Percentiles rank a stretch among this genome's conserved stretches.
These are phyloP conservation scores for Penicillium canescens DNA, from an alignment of 495 filamentous ascomycete genomes.

Conservation along the genomic window DNA sequence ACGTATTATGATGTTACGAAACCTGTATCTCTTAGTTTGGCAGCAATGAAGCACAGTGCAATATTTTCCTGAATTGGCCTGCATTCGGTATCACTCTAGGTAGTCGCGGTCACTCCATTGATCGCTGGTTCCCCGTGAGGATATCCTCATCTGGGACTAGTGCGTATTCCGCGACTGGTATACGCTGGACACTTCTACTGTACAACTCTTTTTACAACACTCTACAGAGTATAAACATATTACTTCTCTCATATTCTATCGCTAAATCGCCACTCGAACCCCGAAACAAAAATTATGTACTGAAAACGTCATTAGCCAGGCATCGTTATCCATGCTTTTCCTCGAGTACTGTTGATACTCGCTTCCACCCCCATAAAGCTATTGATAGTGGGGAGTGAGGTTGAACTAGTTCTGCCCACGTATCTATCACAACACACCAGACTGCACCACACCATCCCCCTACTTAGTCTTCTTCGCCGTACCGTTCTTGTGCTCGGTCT, in stretches of 20 bases:
- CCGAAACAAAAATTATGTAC: constrained; percentile 9
- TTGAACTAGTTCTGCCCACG: constrained; percentile 21
- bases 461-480: constrained; percentile 36
- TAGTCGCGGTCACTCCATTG: no score
- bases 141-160: no score
- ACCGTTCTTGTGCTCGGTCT: constrained; percentile 22
- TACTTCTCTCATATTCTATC: constrained; percentile 9
- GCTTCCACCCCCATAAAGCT: constrained; percentile 10
- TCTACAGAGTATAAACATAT: not conserved
- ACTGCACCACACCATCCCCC: not conserved
- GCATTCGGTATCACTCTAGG: no score
- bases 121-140: no score
- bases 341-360: constrained; percentile 1
- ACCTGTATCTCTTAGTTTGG: no score
- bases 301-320: constrained; percentile 9
- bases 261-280: constrained; percentile 7
- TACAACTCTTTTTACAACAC: no score
- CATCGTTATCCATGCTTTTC: not conserved
- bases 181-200: no score
- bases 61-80: no score
- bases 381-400: constrained; percentile 16
- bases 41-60: no score
- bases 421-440: not conserved
- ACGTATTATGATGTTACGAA: no score
- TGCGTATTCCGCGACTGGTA: no score